phyloP scores from a whole-genome alignment of 768 basidiomycete species.

The Coprinellus aureogranulatus region DNA sequence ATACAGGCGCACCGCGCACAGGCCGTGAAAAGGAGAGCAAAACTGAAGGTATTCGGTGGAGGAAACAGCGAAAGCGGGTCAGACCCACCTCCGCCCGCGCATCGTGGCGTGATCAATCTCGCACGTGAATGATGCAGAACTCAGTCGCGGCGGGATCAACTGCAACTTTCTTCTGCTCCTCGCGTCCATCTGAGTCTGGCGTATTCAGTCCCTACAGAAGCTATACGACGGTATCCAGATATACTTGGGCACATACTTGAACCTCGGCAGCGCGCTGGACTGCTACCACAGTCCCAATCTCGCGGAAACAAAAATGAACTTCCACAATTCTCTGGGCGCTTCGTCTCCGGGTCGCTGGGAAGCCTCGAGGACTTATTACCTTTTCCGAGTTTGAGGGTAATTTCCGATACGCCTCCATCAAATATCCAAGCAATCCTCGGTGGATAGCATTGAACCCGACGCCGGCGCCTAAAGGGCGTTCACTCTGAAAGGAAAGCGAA shows the following conservation, averaged over 20 bases:
- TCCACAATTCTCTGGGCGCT: conserved; percentile 5
- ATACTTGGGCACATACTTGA: too few species aligned
- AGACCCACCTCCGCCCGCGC: conserved; percentile 4
- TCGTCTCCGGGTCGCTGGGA: too few species aligned
- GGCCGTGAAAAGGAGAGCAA: conserved; percentile 25
- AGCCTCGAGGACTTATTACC: too few species aligned
- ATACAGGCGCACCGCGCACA: conserved; percentile 56
- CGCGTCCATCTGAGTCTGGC: too few species aligned
- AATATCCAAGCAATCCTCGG: not conserved
- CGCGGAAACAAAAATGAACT: not conserved
- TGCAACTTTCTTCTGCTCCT: too few species aligned
- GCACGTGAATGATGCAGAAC: too few species aligned
- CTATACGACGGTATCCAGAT: too few species aligned
- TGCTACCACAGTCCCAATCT: not conserved
- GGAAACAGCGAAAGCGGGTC: conserved; percentile 8
- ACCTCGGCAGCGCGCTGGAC: too few species aligned
- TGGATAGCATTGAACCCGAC: not conserved
- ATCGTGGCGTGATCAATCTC: conserved; percentile 15
- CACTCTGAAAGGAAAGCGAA: not conserved
- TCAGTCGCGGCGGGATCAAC: too few species aligned
- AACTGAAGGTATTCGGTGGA: conserved; percentile 17
- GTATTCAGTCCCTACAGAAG: too few species aligned
- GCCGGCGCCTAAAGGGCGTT: not conserved
- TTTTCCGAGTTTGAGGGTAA: too few species aligned
- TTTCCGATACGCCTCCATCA: not conserved